Conservation (phyloP, 169 alveolate species). For the Eimeria brunetti region DNA sequence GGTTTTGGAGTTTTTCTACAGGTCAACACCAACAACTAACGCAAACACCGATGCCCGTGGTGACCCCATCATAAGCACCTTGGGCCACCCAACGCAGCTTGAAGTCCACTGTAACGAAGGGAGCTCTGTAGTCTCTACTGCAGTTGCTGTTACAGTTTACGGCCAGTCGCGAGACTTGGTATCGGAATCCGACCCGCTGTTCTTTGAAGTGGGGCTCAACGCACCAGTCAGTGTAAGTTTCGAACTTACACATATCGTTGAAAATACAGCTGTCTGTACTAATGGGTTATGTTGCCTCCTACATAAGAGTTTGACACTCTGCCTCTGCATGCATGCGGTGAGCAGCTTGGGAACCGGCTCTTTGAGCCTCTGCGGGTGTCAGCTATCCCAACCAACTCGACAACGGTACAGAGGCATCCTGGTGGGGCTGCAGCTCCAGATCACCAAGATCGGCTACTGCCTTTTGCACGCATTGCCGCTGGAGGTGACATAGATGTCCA, state of each 20-base stretch:
- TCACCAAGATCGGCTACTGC: background rate
- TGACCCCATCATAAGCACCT: background rate
- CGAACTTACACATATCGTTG: background rate
- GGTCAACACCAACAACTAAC: background rate
- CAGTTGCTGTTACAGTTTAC: slow-evolving; percentile 76
- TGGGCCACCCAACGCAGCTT: background rate
- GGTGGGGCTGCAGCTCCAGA: background rate
- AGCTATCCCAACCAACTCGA: slow-evolving; percentile 6
- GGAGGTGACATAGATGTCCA: slow-evolving; percentile 70
- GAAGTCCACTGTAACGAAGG: background rate
- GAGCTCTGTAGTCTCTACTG: slow-evolving; percentile 29
- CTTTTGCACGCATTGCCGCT: slow-evolving; percentile 23
- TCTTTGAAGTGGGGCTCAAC: slow-evolving; percentile 70
- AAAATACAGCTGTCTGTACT: background rate
- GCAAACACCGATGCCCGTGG: background rate
- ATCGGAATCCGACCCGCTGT: slow-evolving; percentile 75
- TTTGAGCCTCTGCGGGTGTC: slow-evolving; percentile 65
- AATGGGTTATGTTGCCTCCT: background rate
- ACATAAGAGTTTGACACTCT: background rate
- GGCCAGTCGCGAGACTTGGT: slow-evolving; percentile 70
- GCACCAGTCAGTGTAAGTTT: slow-evolving; percentile 71
- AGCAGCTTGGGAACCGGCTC: slow-evolving; percentile 75
- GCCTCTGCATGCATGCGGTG: background rate
- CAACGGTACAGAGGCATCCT: slow-evolving; percentile 11
- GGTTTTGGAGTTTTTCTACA: slow-evolving; percentile 48